A percentile compares a stretch with the other conserved stretches of the same genome.
These are phyloP conservation scores for Pseudopyricularia javanii DNA, from an alignment of 2,329 filamentous ascomycete genomes.

Conservation along the genomic window DNA sequence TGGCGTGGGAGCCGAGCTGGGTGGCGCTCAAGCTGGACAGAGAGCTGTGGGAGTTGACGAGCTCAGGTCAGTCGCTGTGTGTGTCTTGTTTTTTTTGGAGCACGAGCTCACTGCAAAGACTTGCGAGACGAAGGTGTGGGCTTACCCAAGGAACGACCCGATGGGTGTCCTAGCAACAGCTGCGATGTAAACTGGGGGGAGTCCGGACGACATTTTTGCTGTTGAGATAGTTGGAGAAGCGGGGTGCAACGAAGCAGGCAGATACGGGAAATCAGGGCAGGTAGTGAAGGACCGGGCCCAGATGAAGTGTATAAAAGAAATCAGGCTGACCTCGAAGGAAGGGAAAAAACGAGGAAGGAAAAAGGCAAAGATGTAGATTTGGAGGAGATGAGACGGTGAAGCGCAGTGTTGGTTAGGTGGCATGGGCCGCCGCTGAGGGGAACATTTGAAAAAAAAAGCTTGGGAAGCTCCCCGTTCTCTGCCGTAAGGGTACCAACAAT, in stretches of 20 bases:
- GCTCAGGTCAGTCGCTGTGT: neutral
- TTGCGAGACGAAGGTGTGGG: too few relatives aligned
- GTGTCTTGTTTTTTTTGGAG: neutral
- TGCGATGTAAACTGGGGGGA: conserved; percentile 90
- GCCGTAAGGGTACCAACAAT: neutral
- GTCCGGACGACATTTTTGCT: conserved; percentile 55
- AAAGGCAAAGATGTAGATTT: neutral
- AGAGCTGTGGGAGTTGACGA: conserved; percentile 42
- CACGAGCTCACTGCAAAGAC: too few relatives aligned
- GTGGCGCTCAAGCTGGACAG: conserved; percentile 77
- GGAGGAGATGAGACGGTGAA: neutral
- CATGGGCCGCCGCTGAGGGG: neutral
- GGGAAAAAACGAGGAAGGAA: neutral
- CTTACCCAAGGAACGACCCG: conserved; percentile 87
- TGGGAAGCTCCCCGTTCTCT: neutral
- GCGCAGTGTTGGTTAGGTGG: neutral
- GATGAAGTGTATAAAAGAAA: too few relatives aligned
- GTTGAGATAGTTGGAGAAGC: neutral
- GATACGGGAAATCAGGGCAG: neutral
- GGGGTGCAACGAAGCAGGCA: neutral
- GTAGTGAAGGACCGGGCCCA: neutral
- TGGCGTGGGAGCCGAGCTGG: conserved; percentile 80
- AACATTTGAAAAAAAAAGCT: neutral
- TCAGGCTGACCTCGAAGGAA: too few relatives aligned
- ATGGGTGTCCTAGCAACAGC: conserved; percentile 82